phyloP scores from a whole-genome alignment of 768 basidiomycete species.

The Xerocomus potaroensis region DNA sequence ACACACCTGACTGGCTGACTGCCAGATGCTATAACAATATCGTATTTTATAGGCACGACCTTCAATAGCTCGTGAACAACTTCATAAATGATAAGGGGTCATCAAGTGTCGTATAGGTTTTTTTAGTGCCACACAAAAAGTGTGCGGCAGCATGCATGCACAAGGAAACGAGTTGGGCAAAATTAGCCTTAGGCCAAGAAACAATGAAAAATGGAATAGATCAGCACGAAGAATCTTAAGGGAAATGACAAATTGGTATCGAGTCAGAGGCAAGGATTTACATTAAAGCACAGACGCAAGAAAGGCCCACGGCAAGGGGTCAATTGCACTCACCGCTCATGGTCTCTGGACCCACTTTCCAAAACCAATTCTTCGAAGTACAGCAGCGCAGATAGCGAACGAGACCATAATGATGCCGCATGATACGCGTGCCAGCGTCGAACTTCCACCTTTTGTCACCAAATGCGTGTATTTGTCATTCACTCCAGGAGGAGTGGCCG shows the following conservation, averaged over 20 bases:
- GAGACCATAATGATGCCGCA: slow-evolving; percentile 25
- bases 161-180: neutral
- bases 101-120: neutral
- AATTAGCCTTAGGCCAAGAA: neutral
- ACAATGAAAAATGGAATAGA: neutral
- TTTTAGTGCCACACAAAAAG: neutral
- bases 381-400: slow-evolving; percentile 23
- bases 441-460: slow-evolving; percentile 1
- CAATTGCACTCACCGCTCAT: slow-evolving; percentile 11
- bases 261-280: neutral
- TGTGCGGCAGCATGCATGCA: neutral
- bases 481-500: neutral
- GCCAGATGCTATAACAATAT: too few species aligned
- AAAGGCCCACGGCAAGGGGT: neutral
- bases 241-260: neutral
- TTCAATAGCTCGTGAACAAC: neutral
- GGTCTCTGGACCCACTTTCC: slow-evolving; percentile 21
- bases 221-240: neutral
- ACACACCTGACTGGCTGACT: too few species aligned
- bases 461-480: slow-evolving; percentile 1
- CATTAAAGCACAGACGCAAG: neutral
- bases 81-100: slow-evolving; percentile 7
- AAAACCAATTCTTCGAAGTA: slow-evolving; percentile 24
- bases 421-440: slow-evolving; percentile 13
- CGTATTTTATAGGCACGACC: too few species aligned